Base-by-base conservation (phyloP, 1,284 basidiomycete genomes). In the Trametes pubescens region DNA sequence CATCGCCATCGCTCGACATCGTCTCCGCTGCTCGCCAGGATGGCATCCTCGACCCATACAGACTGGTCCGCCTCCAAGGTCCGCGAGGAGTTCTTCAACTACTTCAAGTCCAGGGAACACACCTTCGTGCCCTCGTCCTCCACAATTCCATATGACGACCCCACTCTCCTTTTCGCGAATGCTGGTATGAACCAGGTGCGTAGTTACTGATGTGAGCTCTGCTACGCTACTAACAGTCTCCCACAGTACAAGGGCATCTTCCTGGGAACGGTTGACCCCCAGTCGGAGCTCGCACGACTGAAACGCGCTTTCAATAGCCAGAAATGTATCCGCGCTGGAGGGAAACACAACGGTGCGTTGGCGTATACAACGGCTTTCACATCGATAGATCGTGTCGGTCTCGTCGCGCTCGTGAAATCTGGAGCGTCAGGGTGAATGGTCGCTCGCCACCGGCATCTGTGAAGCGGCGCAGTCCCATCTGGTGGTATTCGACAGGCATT, bases 271-370 rank as follows among this genome's bases (percentile, higher is more conserved):
- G 96, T 96, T 64, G 96, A 99, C 80, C 95, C 96, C 51, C 87
- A 92, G 75, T 96, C 91, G 44, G 92, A 92, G 55, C 86, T 98
- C 72, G 87, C 93, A 63, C 95, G 93, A 77, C 84, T 98, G 71
- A 93, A 91, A 75, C 91, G 98, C 71, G 97, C 96, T 1, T 95
- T 92, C 79, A 99, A 99, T 81, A 92, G 88, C 60, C 97, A 99
- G 78, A 99, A 95, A 79, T 99, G 98, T 78, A 99, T 99, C 70
- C 88, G 97, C 67, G 97, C 97, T 6, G 97, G 97, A 60, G 97
- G 97, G 73, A 99, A 99, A 79, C 97, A 99, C 80, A 99, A 99
- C 73, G 96, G 94, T 92, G 57, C 46, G 82, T 61, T 38, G 5
- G 11, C 37, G 4, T 13, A 13, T 38, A 16, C 11, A 3, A 10